Evolutionary conservation across 345 rosid genomes (phyloP).

Genomic region (Anastatica hierochuntica): DNA sequence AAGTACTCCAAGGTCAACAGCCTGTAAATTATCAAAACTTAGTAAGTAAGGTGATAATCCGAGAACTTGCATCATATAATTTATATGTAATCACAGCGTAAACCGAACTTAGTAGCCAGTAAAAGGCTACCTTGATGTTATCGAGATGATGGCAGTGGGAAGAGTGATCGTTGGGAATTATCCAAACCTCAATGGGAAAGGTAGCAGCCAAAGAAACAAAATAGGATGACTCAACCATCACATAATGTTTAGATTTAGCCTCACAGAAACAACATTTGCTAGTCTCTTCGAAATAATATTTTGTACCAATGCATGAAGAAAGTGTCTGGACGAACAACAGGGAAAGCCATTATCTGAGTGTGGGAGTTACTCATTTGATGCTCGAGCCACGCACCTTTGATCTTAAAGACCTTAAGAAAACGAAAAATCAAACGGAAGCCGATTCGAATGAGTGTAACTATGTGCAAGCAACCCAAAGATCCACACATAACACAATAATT

Average conservation of each 20-base stretch:
- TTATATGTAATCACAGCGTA: background rate
- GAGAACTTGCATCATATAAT: background rate
- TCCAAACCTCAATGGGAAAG: conserved; percentile 85
- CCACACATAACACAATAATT: background rate
- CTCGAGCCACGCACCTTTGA: conserved; percentile 89
- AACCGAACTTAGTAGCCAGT: background rate
- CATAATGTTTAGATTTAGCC: conserved; percentile 35
- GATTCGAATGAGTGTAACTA: background rate
- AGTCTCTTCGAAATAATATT: conserved; percentile 43
- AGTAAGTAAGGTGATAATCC: background rate
- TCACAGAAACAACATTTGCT: conserved; percentile 73
- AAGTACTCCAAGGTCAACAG: conserved; percentile 60
- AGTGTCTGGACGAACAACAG: conserved; percentile 62
- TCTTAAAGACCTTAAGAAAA: conserved; percentile 72
- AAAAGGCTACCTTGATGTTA: conserved; percentile 35
- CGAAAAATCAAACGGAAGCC: conserved; percentile 2
- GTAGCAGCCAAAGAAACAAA: conserved; percentile 60
- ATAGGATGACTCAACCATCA: conserved; percentile 48
- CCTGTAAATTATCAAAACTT: conserved; percentile 35
- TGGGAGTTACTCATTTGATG: conserved; percentile 91
- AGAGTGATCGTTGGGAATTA: conserved; percentile 53
- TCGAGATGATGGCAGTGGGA: conserved; percentile 66
- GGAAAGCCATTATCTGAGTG: conserved; percentile 78
- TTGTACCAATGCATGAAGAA: conserved; percentile 44
- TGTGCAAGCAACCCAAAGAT: background rate